These are phyloP conservation scores for Xenosphaeropsis pyriputrescens DNA, from an alignment of 2,329 filamentous ascomycete genomes.

Conservation along the genomic window DNA sequence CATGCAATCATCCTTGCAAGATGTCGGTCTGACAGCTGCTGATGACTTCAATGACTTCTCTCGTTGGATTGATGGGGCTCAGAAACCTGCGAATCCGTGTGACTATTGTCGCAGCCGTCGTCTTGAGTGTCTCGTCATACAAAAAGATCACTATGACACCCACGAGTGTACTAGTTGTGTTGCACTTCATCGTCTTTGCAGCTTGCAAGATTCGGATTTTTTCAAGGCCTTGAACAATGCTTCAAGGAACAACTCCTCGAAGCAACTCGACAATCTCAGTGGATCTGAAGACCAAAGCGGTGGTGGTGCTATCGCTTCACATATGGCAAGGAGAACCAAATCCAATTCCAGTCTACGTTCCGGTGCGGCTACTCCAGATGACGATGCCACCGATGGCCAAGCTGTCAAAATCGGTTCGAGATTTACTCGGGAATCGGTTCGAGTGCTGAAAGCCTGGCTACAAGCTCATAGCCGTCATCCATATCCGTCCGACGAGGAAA, in stretches of 20 bases:
- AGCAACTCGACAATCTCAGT: background rate
- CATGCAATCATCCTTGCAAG: background rate
- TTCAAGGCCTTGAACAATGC: background rate
- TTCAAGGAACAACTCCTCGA: background rate
- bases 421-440: slow-evolving; percentile 69
- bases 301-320: slow-evolving; percentile 1
- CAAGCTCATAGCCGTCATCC: slow-evolving; percentile 67
- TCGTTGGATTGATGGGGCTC: slow-evolving; percentile 16
- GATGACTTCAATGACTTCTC: slow-evolving; percentile 10
- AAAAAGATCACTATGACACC: slow-evolving; percentile 3
- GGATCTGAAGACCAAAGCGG: background rate
- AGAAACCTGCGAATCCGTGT: slow-evolving; percentile 11
- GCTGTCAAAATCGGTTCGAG: slow-evolving; percentile 54
- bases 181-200: slow-evolving; percentile 7
- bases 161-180: slow-evolving; percentile 10
- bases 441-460: slow-evolving; percentile 74
- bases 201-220: background rate
- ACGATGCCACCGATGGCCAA: no score
- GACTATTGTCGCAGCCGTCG: slow-evolving; percentile 8
- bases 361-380: background rate
- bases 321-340: slow-evolving; percentile 14
- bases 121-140: slow-evolving; percentile 8
- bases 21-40: background rate
- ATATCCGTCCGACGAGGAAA: slow-evolving; percentile 80
- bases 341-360: slow-evolving; percentile 1